Conservation (phyloP, 257 asterid species). For the Primulina eburnea region DNA sequence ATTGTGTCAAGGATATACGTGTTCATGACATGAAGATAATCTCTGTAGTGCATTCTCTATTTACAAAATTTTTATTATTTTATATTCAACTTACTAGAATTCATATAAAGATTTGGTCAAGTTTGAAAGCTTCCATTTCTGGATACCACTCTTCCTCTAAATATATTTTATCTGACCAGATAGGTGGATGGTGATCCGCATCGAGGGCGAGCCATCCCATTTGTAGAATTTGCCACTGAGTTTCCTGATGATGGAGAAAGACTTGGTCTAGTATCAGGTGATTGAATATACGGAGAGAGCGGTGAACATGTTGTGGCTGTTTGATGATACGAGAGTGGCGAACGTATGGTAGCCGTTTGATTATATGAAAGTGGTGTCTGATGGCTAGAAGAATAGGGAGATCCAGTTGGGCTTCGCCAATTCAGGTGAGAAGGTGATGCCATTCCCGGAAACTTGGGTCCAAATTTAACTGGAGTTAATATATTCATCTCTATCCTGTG, state of each 20-base stretch:
- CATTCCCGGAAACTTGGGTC: constrained; percentile 39
- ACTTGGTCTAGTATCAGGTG: constrained; percentile 33
- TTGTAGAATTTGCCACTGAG: constrained; percentile 32
- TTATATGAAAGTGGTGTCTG: constrained; percentile 41
- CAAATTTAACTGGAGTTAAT: constrained; percentile 27
- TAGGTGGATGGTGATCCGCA: constrained; percentile 39
- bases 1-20: too few species aligned
- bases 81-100: too few species aligned
- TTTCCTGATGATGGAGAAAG: constrained; percentile 34
- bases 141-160: neutral
- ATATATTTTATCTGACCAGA: constrained; percentile 31
- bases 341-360: constrained; percentile 32
- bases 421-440: constrained; percentile 30
- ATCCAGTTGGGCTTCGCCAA: constrained; percentile 28
- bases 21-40: neutral
- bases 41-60: too few species aligned
- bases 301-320: constrained; percentile 38
- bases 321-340: constrained; percentile 43
- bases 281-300: constrained; percentile 39
- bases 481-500: constrained; percentile 44
- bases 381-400: constrained; percentile 35
- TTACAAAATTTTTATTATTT: too few species aligned
- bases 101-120: neutral
- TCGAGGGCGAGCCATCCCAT: constrained; percentile 24
- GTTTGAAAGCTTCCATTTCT: neutral